Evolutionary conservation across 169 alveolate genomes (phyloP), one percentile per base, ranked within the genome.

Genomic region (Babesia bigemina): DNA sequence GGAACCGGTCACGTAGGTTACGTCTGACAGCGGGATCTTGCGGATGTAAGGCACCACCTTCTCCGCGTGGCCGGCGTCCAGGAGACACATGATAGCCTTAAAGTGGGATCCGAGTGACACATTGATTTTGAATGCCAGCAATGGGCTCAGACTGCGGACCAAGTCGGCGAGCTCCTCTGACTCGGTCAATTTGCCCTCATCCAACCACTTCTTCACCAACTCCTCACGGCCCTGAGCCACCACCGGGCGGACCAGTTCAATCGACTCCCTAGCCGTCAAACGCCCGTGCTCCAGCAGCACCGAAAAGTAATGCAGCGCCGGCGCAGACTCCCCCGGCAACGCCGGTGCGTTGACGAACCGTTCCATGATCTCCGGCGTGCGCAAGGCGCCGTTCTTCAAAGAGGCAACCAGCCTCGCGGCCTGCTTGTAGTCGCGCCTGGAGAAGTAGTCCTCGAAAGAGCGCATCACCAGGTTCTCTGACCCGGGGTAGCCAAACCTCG

Each of bases 91-190:
- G 70, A 97, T 87, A 55, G 97, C 97, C 93, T 96, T 96, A 73
- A 93, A 93, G 69, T 93, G 95, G 67, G 94, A 91, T 29, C 90
- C 88, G 62, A 73, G 39, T 0, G 69, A 36, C 17, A 87, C 87
- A 85, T 95, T 95, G 42, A 97, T 93, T 83, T 93, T 89, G 50
- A 97, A 92, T 44, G 99, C 99, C 56, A 97, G 92, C 67, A 95
- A 87, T 47, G 90, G 92, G 49, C 97, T 99, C 69, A 90, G 82
- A 55, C 91, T 92, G 67, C 93, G 92, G 42, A 98, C 92, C 85
- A 96, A 79, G 84, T 98, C 99, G 17, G 99, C 99, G 28, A 98
- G 92, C 82, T 96, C 98, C 85, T 97, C 99, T 45, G 99, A 95
- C 78, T 95, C 95, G 39, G 99, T 98, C 63, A 99, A 89, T 91